phyloP scores from a whole-genome alignment of 176 grass and related monocot species.

The Juncus inflexus region DNA sequence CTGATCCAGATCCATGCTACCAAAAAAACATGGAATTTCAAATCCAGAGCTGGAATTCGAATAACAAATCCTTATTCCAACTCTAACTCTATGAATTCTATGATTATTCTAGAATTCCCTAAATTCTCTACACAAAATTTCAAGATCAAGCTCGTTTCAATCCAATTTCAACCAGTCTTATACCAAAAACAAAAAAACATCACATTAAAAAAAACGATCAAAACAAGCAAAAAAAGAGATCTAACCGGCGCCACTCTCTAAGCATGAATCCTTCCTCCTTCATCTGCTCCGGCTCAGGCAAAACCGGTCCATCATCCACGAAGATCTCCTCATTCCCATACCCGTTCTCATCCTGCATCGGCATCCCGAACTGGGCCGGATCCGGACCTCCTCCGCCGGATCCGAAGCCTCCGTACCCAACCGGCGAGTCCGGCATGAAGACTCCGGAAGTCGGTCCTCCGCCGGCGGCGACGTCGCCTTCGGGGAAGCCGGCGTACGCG shows the following conservation, averaged over 20 bases:
- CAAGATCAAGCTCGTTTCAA: background rate
- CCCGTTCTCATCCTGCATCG: conserved; percentile 30
- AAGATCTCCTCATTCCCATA: conserved; percentile 35
- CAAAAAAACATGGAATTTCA: too few species aligned
- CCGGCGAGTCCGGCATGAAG: conserved; percentile 29
- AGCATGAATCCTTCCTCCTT: conserved; percentile 53
- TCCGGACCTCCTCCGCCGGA: conserved; percentile 20
- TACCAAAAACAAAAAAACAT: conserved; percentile 4
- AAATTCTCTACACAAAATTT: background rate
- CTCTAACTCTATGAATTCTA: too few species aligned
- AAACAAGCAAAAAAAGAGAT: background rate
- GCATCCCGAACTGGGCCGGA: conserved; percentile 30
- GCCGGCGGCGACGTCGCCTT: background rate
- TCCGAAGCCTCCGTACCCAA: conserved; percentile 24
- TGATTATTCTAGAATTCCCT: background rate
- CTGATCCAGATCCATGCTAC: too few species aligned
- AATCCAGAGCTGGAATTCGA: too few species aligned
- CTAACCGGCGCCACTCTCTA: conserved; percentile 65
- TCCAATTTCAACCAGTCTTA: background rate
- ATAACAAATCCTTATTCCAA: background rate
- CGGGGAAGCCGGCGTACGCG: conserved; percentile 12
- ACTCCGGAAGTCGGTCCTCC: conserved; percentile 8
- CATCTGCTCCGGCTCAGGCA: conserved; percentile 57
- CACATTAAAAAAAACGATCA: background rate
- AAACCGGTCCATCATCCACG: conserved; percentile 31